Evolutionary conservation across 306 rosid genomes (phyloP), one percentile per base, ranked within the genome.

Genomic region (Herpetospermum pedunculosum): DNA sequence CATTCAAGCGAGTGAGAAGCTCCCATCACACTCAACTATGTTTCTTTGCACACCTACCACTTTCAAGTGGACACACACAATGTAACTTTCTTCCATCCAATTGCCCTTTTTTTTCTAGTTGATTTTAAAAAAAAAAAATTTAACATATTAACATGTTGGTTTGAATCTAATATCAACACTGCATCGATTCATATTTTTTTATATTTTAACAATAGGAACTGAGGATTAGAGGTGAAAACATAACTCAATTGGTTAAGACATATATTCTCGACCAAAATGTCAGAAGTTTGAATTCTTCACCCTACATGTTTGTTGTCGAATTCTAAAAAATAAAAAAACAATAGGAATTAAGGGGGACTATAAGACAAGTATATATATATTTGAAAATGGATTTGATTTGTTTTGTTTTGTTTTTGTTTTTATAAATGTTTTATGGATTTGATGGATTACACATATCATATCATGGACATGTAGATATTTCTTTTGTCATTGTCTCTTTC

Each of bases 1-100:
- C 72, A 67, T 68, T 68, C 73, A 68, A 68, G 37, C 4, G 29
- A 68, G 73, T 68, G 50, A 65, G 72, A 65, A 65, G 72, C 50
- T 40, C 32, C 49, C 16, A 19, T 65, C 72, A 65, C 72, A 37
- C 49, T 65, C 50, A 57, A 23, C 49, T 12, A 23, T 40, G 49
- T 40, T 65, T 23, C 32, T 65, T 65, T 65, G 10, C 49, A 19
- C 72, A 65, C 71, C 71, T 49, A 64, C 72, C 72, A 65, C 16
- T 26, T 65, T 37, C 72, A 19, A 40, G 50, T 65, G 34, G 72
- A 38, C 32, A 21, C 8, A 21, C 37, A 57, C 14, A 2, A 2
- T 38, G 15, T 34, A 18, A 6, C 50, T 65, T 65, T 40, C 50
- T 37, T 41, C 40, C 72, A 10, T 38, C 34, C 48, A 65, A 40